phyloP scores from a whole-genome alignment of 2,329 filamentous ascomycete species.

The Akanthomyces muscarius region DNA sequence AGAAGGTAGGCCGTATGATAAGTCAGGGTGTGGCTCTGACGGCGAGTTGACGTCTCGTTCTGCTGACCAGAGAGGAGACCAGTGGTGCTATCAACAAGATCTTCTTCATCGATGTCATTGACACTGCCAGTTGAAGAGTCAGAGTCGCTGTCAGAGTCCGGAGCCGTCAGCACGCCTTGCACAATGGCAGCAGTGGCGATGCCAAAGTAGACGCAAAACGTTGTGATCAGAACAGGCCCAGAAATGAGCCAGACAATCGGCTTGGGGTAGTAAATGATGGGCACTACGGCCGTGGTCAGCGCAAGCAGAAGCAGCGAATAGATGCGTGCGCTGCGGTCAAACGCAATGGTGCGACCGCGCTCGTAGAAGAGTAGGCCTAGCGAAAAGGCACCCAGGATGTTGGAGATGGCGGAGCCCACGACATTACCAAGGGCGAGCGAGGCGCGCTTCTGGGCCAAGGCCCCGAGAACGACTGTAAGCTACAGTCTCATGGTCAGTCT shows the following conservation, averaged over 20 bases:
- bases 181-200: slow-evolving; percentile 44
- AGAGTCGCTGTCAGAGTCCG: slow-evolving; percentile 33
- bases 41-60: neutral
- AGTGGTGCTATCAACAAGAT: slow-evolving; percentile 11
- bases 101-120: slow-evolving; percentile 25
- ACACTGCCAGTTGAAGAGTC: slow-evolving; percentile 14
- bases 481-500: neutral
- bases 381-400: slow-evolving; percentile 53
- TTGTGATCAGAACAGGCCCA: slow-evolving; percentile 36
- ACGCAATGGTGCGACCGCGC: slow-evolving; percentile 25
- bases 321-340: slow-evolving; percentile 45
- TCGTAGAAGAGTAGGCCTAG: slow-evolving; percentile 44
- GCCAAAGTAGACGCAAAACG: slow-evolving; percentile 42
- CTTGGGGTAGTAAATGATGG: slow-evolving; percentile 26
- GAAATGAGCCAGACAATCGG: slow-evolving; percentile 26
- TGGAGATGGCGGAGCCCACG: slow-evolving; percentile 51
- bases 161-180: slow-evolving; percentile 37
- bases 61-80: neutral
- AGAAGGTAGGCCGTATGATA: slow-evolving; percentile 34
- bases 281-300: slow-evolving; percentile 37
- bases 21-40: slow-evolving; percentile 6
- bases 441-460: slow-evolving; percentile 41
- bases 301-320: slow-evolving; percentile 41
- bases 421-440: slow-evolving; percentile 52
- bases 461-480: slow-evolving; percentile 46